Conservation (phyloP, 805 yeast genomes). For the Zygotorulaspora danielsina region DNA sequence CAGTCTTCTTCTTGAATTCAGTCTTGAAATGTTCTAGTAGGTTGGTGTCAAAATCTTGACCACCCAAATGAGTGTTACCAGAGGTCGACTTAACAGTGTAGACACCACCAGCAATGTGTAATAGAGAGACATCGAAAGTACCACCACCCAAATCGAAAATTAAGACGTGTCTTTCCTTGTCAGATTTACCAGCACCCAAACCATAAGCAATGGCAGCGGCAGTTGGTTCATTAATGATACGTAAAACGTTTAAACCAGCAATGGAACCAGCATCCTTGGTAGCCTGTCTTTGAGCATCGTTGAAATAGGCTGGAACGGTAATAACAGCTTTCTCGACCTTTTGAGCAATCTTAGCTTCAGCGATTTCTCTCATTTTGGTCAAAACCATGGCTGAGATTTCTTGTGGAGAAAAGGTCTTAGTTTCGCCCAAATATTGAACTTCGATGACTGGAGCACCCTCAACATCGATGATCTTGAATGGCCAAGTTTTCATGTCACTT, state of each 20-base stretch:
- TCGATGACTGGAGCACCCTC: slow-evolving; percentile 64
- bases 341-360: slow-evolving; percentile 71
- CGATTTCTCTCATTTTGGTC: slow-evolving; percentile 78
- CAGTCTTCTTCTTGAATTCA: slow-evolving; percentile 94
- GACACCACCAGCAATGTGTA: slow-evolving; percentile 92
- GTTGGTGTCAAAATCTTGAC: slow-evolving; percentile 98
- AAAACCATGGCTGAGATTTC: slow-evolving; percentile 74
- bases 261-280: slow-evolving; percentile 80
- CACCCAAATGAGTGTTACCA: slow-evolving; percentile 99
- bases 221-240: slow-evolving; percentile 79
- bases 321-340: slow-evolving; percentile 70
- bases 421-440: slow-evolving; percentile 66
- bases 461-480: slow-evolving; percentile 64
- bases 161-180: slow-evolving; percentile 80
- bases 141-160: slow-evolving; percentile 98
- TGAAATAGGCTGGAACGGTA: slow-evolving; percentile 77
- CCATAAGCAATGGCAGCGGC: slow-evolving; percentile 99
- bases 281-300: slow-evolving; percentile 78
- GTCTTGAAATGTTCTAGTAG: slow-evolving; percentile 86
- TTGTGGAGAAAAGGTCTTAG: slow-evolving; percentile 67
- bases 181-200: slow-evolving; percentile 83
- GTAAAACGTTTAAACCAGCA: slow-evolving; percentile 72
- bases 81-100: slow-evolving; percentile 97
- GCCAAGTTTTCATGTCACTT: slow-evolving; percentile 90
- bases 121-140: slow-evolving; percentile 93